Base-by-base conservation (phyloP, 2,329 filamentous ascomycete genomes). In the Lasiodiplodia hormozganensis region DNA sequence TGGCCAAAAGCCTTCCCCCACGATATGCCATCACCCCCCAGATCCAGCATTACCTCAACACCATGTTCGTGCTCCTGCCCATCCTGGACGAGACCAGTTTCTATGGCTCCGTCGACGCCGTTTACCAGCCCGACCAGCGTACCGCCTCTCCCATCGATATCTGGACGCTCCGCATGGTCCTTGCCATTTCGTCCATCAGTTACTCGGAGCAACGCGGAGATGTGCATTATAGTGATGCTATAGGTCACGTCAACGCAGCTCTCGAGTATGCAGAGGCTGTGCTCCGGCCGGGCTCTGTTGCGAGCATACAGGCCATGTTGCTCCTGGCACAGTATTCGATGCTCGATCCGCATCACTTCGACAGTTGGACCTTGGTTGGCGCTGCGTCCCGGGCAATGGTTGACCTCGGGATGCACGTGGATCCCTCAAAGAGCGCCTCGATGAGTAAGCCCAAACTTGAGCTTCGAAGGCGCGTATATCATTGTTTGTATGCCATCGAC, bases 291-390 rank as follows among this genome's bases (percentile, higher is more conserved):
- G 95, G 95, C 23, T 93, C 93, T 67, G 88, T 93, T 28, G 87
- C 88, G 1, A 95, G 96, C 73, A 93, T 98, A 18, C 94, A 97
- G 77, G 94, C 94, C 0, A 85, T 98, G 25, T 81, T 97, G 2
- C 84, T 98, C 2, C 87, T 98, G 65, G 94, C 93, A 0, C 89
- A 97, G 73, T 98, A 97, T 78, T 90, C 95, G 3, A 92, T 96
- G 83, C 85, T 97, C 62, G 94, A 98, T 74, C 94, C 95, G 2
- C 88, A 90, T 52, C 93, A 96, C 76, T 97, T 97, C 75, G 94
- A 97, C 75, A 93, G 91, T 74, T 98, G 96, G 94, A 94, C 96
- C 71, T 81, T 97, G 70, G 92, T 97, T 68, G 96, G 95, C 7
- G 94, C 96, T 77, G 94, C 95, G 7, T 92, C 92, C 51, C 89